Evolutionary conservation across 441 rosid species (phyloP).

Genomic region (Omphalea diandra): DNA sequence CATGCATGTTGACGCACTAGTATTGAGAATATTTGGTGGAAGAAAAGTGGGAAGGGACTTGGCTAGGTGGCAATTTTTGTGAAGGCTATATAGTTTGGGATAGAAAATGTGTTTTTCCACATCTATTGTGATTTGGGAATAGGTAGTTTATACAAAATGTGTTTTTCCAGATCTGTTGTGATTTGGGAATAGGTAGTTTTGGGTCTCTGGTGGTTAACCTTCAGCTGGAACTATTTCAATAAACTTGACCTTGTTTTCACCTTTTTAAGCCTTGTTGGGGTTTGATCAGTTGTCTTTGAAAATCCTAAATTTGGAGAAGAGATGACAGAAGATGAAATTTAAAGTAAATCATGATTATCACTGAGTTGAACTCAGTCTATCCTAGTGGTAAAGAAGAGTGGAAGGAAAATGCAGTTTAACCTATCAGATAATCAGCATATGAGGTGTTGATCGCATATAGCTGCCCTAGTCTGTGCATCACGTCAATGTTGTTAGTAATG

Average conservation of each 20-base stretch:
- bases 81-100: neutral
- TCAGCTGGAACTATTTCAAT: neutral
- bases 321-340: neutral
- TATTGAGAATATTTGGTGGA: too few species aligned
- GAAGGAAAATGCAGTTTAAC: neutral
- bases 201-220: neutral
- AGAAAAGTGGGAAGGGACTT: too few species aligned
- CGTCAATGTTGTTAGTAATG: neutral
- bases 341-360: neutral
- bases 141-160: neutral
- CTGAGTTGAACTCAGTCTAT: neutral
- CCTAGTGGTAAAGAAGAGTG: neutral
- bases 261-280: neutral
- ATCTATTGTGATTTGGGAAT: neutral
- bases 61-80: too few species aligned
- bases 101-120: neutral
- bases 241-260: neutral
- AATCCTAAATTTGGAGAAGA: neutral
- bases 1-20: too few species aligned
- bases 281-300: neutral
- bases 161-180: neutral
- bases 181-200: neutral
- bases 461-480: neutral
- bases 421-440: neutral
- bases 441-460: neutral